Evolutionary conservation across 2,329 filamentous ascomycete genomes (phyloP).

Genomic region (Biscogniauxia sp.): DNA sequence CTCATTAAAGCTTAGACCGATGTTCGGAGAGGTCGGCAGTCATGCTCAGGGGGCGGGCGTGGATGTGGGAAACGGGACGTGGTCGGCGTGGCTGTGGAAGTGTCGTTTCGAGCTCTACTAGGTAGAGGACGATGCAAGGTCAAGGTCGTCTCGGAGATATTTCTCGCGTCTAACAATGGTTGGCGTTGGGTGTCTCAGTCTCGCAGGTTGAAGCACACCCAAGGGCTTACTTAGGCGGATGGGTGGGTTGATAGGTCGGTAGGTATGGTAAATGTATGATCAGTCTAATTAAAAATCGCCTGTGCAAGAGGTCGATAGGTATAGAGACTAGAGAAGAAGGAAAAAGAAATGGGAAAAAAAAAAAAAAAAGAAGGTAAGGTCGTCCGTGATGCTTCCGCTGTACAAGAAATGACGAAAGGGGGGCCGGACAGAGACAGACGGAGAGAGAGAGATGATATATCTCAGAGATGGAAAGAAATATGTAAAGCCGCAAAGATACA

Average conservation of each 20-base stretch:
- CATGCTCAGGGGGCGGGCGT: neutral
- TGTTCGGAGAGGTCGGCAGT: neutral
- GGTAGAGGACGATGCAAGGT: neutral
- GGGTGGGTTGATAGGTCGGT: neutral
- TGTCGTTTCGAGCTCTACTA: neutral
- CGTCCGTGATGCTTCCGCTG: neutral
- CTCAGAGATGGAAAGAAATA: neutral
- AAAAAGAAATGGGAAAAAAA: neutral
- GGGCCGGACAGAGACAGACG: neutral
- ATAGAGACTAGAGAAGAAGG: neutral
- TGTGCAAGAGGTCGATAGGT: neutral
- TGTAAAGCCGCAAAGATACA: neutral
- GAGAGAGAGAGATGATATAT: neutral
- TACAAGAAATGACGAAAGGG: neutral
- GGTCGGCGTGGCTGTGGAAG: neutral
- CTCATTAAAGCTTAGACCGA: neutral
- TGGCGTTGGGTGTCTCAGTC: neutral
- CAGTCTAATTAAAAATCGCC: neutral
- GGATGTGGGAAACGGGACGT: neutral
- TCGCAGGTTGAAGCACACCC: neutral
- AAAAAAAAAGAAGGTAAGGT: neutral
- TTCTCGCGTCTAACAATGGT: neutral
- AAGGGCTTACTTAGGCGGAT: neutral
- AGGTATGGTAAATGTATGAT: neutral
- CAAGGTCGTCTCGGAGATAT: neutral